Evolutionary conservation across 805 yeast species (phyloP).

Genomic region (Yamadazyma sp.): DNA sequence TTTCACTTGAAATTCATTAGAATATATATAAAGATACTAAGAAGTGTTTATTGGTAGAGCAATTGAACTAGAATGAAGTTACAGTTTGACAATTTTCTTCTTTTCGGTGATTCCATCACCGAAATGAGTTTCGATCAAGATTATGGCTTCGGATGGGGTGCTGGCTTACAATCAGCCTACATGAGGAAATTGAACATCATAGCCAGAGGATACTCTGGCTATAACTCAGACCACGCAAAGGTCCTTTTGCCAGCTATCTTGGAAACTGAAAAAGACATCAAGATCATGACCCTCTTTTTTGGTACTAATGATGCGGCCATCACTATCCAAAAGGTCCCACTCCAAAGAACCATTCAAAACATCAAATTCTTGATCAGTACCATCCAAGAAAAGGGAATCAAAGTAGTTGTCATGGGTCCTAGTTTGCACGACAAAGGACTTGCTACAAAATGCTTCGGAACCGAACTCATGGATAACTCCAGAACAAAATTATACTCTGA

Average conservation of each 20-base stretch:
- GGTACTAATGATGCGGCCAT: slow-evolving; percentile 71
- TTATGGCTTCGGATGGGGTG: slow-evolving; percentile 44
- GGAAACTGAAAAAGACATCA: slow-evolving; percentile 33
- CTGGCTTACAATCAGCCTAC: slow-evolving; percentile 50
- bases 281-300: slow-evolving; percentile 61
- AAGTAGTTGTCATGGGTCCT: slow-evolving; percentile 61
- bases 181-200: slow-evolving; percentile 63
- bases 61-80: neutral
- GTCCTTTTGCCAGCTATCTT: slow-evolving; percentile 41
- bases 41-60: too few relatives aligned
- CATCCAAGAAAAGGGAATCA: slow-evolving; percentile 41
- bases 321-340: slow-evolving; percentile 43
- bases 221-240: slow-evolving; percentile 61
- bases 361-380: slow-evolving; percentile 38
- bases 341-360: slow-evolving; percentile 50
- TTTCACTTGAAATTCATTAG: too few relatives aligned
- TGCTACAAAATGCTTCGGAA: neutral
- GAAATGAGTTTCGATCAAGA: slow-evolving; percentile 45
- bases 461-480: slow-evolving; percentile 32
- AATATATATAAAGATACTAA: too few relatives aligned
- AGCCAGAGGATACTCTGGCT: slow-evolving; percentile 76
- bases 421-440: slow-evolving; percentile 47
- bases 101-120: slow-evolving; percentile 73
- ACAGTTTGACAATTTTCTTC: slow-evolving; percentile 27
- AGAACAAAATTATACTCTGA: slow-evolving; percentile 49